A percentile compares a stretch with the other conserved stretches of the same genome.
Evolutionary conservation across 371 early-diverging fungal species (phyloP).

Genomic region (Mucor racemosus): DNA sequence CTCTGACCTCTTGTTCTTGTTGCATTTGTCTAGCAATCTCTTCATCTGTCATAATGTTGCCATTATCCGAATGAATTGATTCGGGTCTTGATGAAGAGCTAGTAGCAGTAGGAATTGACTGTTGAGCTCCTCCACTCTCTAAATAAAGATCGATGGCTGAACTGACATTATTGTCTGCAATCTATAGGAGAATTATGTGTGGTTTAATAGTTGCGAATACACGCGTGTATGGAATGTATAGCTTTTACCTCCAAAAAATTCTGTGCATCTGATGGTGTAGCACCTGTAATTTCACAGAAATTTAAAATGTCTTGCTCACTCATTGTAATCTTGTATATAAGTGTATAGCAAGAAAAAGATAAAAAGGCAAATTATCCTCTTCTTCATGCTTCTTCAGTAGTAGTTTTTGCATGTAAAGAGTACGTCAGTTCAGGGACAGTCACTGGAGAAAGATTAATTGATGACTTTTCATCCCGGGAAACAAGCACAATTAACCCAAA

Average conservation of each 20-base stretch:
- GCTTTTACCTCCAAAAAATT: slow-evolving; percentile 43
- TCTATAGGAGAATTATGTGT: slow-evolving; percentile 25
- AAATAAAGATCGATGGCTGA: slow-evolving; percentile 46
- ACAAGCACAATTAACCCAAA: too few species aligned
- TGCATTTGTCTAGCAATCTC: slow-evolving; percentile 60
- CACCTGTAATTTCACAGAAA: slow-evolving; percentile 51
- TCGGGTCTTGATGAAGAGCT: slow-evolving; percentile 11
- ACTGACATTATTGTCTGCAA: slow-evolving; percentile 50
- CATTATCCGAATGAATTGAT: slow-evolving; percentile 11
- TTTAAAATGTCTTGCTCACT: slow-evolving; percentile 38
- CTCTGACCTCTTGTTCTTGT: slow-evolving; percentile 60
- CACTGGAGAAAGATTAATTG: background rate
- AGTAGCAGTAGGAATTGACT: background rate
- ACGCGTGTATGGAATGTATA: too few species aligned
- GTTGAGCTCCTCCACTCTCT: slow-evolving; percentile 34
- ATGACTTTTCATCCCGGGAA: too few species aligned
- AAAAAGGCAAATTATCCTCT: background rate
- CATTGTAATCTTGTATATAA: slow-evolving; percentile 18
- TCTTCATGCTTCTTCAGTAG: background rate
- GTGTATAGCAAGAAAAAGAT: background rate
- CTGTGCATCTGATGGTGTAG: slow-evolving; percentile 41
- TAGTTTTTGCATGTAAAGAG: background rate
- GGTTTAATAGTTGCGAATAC: background rate
- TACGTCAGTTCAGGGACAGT: slow-evolving; percentile 11
- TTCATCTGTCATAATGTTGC: slow-evolving; percentile 46